Percentiles rank a stretch among this genome's conserved stretches.
Evolutionary conservation across 2,329 filamentous ascomycete genomes (phyloP).

Genomic region (Pestalotiopsis fici): DNA sequence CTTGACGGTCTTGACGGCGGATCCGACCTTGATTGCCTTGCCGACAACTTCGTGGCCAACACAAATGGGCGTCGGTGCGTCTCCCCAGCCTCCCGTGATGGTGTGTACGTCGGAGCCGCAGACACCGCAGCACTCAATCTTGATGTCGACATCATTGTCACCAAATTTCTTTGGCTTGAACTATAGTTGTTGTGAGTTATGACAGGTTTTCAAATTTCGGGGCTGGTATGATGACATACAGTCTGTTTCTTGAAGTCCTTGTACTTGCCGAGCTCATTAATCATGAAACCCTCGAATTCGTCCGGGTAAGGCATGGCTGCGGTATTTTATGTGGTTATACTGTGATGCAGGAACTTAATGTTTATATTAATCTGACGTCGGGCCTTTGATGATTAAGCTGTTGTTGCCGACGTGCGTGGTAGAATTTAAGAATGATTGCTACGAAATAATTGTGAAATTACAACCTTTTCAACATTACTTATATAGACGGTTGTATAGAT

Average conservation of each 20-base stretch:
- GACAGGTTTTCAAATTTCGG: background rate
- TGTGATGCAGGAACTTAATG: too few species aligned
- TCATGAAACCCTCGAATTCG: conserved; percentile 31
- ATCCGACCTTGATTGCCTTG: conserved; percentile 41
- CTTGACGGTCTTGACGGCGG: conserved; percentile 47
- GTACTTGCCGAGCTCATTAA: conserved; percentile 28
- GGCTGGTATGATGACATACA: conserved; percentile 13
- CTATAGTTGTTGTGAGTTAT: conserved; percentile 10
- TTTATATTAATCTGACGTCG: too few species aligned
- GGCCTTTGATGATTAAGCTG: too few species aligned
- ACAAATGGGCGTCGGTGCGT: conserved; percentile 41
- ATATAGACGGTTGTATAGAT: background rate
- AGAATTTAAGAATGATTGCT: too few species aligned
- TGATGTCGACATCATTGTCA: conserved; percentile 67
- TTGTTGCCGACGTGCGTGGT: too few species aligned
- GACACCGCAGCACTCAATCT: conserved; percentile 65
- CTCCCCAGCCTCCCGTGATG: conserved; percentile 33
- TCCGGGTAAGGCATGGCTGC: conserved; percentile 28
- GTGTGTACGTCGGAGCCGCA: conserved; percentile 55
- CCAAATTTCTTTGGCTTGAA: conserved; percentile 31
- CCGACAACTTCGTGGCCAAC: conserved; percentile 65
- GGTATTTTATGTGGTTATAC: background rate
- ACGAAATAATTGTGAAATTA: too few species aligned
- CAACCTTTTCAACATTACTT: too few species aligned
- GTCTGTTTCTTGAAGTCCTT: conserved; percentile 30